Conservation (phyloP, 345 rosid species). For the Anacardium occidentale region DNA sequence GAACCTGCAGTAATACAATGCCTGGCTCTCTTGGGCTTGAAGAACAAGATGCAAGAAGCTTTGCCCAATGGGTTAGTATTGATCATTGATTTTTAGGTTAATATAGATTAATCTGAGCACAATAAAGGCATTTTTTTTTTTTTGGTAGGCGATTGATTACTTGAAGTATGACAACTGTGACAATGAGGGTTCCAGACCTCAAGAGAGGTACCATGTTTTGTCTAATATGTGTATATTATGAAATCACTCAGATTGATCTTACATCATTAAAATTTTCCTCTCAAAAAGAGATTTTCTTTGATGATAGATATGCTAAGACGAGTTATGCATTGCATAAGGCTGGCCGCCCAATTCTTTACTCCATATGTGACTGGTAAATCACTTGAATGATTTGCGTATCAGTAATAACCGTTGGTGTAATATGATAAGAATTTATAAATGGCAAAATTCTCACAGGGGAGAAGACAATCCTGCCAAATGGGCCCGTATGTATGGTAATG, state of each 20-base stretch:
- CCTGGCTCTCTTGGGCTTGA: slow-evolving; percentile 62
- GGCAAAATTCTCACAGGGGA: slow-evolving; percentile 35
- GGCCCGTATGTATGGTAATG: slow-evolving; percentile 46
- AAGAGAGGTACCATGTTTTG: slow-evolving; percentile 28
- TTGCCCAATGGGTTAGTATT: slow-evolving; percentile 50
- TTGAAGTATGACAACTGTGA: slow-evolving; percentile 59
- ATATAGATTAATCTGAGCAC: neutral
- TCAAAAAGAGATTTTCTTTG: neutral
- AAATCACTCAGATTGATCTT: neutral
- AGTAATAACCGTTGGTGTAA: neutral
- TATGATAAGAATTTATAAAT: neutral
- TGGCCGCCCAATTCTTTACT: slow-evolving; percentile 41
- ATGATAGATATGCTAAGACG: slow-evolving; percentile 45
- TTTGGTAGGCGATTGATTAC: slow-evolving; percentile 36
- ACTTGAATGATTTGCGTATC: neutral
- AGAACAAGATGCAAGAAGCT: slow-evolving; percentile 52
- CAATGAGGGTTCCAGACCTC: slow-evolving; percentile 35
- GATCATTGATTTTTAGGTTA: neutral
- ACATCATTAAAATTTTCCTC: neutral
- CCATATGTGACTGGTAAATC: slow-evolving; percentile 54
- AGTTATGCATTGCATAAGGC: slow-evolving; percentile 44
- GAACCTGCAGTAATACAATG: slow-evolving; percentile 57
- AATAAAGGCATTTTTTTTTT: neutral
- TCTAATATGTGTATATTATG: neutral
- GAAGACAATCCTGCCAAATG: slow-evolving; percentile 55